Base-by-base conservation (phyloP, 331 rosid genomes). In the Quercus lobata region DNA sequence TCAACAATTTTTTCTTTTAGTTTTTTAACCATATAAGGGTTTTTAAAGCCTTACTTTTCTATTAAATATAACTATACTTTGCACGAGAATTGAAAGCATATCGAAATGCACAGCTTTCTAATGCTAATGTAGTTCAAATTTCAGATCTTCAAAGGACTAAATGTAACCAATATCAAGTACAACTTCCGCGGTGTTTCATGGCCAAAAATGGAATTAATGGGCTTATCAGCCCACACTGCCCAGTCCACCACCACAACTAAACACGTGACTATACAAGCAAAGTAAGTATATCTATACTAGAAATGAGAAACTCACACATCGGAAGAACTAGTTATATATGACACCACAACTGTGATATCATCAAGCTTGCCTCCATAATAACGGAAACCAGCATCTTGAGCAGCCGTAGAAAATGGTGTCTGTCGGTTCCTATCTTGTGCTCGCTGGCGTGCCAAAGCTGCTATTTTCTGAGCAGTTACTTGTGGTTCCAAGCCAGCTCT, bases 301-400 rank as follows among this genome's bases (percentile, higher is more conserved):
- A 18, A 52, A 56, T 35, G 5, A 76, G 58, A 78, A 73, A 58
- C 76, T 87, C 90, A 84, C 73, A 62, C 73, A 68, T 75, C 73
- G 37, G 61, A 32, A 37, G 83, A 87, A 79, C 83, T 84, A 52
- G 89, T 32, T 68, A 95, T 63, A 83, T 89, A 91, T 7, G 98
- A 91, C 73, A 96, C 90, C 17, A 96, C 92, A 62, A 93, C 97
- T 6, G 98, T 96, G 24, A 92, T 83, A 86, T 91, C 99, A 60
- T 96, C 99, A 75, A 92, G 97, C 82, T 96, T 96, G 76, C 99
- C 99, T 5, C 99, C 99, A 18, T 82, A 78, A 78, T 83, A 91
- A 56, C 88, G 90, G 88, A 79, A 92, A 37, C 98, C 99, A 6
- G 94, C 97, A 46, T 93, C 97, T 17, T 89, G 98, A 77, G 98